These are phyloP conservation scores for Exophiala spinifera DNA, from an alignment of 2,329 filamentous ascomycete species.

Conservation along the genomic window DNA sequence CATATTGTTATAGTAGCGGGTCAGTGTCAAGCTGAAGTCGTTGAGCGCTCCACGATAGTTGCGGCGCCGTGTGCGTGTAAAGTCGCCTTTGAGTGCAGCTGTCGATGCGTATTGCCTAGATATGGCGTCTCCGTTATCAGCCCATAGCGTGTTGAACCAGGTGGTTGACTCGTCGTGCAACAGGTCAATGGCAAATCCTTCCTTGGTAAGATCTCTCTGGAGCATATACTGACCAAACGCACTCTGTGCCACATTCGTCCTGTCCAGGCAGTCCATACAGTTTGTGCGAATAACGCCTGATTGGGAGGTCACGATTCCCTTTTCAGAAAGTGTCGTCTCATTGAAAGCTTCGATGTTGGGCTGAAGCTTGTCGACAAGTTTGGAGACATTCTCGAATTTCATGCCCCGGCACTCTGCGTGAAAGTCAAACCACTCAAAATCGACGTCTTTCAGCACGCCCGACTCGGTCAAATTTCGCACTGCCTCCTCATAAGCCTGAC, in stretches of 20 bases:
- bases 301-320: constrained; percentile 52
- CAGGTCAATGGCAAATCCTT: constrained; percentile 72
- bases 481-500: constrained; percentile 70
- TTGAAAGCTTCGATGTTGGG: constrained; percentile 66
- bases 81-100: constrained; percentile 93
- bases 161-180: constrained; percentile 74
- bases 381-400: constrained; percentile 93
- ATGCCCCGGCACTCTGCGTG: constrained; percentile 89
- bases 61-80: constrained; percentile 79
- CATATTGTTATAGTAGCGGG: constrained; percentile 74
- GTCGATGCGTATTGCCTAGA: constrained; percentile 96
- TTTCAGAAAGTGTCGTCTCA: constrained; percentile 61
- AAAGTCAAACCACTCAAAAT: constrained; percentile 97
- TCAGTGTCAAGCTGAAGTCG: constrained; percentile 84
- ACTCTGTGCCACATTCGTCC: constrained; percentile 93
- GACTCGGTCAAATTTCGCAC: constrained; percentile 65
- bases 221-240: constrained; percentile 81
- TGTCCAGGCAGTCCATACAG: constrained; percentile 97
- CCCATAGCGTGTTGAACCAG: constrained; percentile 97
- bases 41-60: constrained; percentile 89
- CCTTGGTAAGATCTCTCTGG: constrained; percentile 70
- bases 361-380: constrained; percentile 69
- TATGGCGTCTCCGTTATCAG: constrained; percentile 94
- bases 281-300: constrained; percentile 84
- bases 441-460: constrained; percentile 55